phyloP scores from a whole-genome alignment of 441 rosid species.

The Sinapis alba region DNA sequence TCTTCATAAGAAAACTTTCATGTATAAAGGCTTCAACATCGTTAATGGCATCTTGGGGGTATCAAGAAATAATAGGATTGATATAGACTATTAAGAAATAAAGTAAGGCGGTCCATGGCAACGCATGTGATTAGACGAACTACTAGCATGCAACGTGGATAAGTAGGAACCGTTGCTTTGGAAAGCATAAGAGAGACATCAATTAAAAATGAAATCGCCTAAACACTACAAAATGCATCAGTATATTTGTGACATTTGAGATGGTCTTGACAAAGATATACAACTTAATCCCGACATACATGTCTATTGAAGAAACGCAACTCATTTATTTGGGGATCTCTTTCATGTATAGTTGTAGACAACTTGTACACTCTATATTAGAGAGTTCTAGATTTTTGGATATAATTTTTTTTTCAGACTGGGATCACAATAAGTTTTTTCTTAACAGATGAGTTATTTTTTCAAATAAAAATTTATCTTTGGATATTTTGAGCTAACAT shows the following conservation, averaged over 20 bases:
- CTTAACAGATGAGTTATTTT: neutral
- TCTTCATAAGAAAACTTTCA: conserved; percentile 32
- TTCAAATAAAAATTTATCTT: neutral
- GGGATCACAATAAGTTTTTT: neutral
- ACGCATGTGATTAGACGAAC: conserved; percentile 40
- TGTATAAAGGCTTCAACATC: conserved; percentile 26
- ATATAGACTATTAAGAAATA: conserved; percentile 31
- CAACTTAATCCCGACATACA: conserved; percentile 33
- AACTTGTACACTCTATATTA: conserved; percentile 35
- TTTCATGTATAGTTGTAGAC: conserved; percentile 23
- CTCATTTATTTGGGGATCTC: neutral
- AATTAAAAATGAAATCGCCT: neutral
- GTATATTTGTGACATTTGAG: conserved; percentile 27
- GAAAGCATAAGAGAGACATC: conserved; percentile 23
- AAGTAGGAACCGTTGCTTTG: conserved; percentile 26
- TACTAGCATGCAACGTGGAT: conserved; percentile 39
- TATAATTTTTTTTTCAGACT: neutral
- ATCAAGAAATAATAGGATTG: conserved; percentile 22
- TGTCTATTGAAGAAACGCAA: conserved; percentile 28
- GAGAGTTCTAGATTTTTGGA: neutral
- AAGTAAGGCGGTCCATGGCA: conserved; percentile 32
- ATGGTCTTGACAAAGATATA: conserved; percentile 38
- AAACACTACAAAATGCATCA: conserved; percentile 21
- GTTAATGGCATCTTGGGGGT: conserved; percentile 30
- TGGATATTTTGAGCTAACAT: neutral